Conservation (phyloP, 2,329 filamentous ascomycete genomes). For the Trichoderma afroharzianum region DNA sequence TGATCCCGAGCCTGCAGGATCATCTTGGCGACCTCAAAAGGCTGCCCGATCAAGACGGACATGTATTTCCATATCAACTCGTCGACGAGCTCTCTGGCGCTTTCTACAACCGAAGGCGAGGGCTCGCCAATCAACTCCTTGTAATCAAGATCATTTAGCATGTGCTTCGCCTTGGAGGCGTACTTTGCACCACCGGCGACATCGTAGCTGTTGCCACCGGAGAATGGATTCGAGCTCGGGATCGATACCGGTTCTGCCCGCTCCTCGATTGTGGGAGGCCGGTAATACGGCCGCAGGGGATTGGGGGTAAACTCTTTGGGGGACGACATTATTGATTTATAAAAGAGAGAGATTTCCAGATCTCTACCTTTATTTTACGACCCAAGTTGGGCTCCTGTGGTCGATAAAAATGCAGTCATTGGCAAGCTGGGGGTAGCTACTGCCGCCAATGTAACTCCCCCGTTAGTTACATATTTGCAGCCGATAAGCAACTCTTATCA, state of each 20-base stretch:
- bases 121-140: slow-evolving; percentile 77
- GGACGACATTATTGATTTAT: slow-evolving; percentile 43
- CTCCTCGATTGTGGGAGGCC: slow-evolving; percentile 55
- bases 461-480: slow-evolving; percentile 36
- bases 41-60: slow-evolving; percentile 83
- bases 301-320: slow-evolving; percentile 50
- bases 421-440: slow-evolving; percentile 23
- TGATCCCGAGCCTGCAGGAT: slow-evolving; percentile 73
- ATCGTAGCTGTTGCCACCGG: slow-evolving; percentile 40
- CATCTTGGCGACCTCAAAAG: slow-evolving; percentile 95
- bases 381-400: slow-evolving; percentile 5
- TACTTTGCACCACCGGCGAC: slow-evolving; percentile 34
- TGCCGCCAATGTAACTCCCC: slow-evolving; percentile 15
- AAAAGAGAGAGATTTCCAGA: slow-evolving; percentile 23
- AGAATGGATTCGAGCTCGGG: slow-evolving; percentile 44
- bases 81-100: slow-evolving; percentile 73
- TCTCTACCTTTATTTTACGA: slow-evolving; percentile 23
- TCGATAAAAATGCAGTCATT: slow-evolving; percentile 6
- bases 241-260: slow-evolving; percentile 36
- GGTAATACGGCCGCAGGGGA: slow-evolving; percentile 68
- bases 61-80: slow-evolving; percentile 90
- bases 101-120: slow-evolving; percentile 70
- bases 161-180: slow-evolving; percentile 67
- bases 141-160: slow-evolving; percentile 89
- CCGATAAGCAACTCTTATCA: slow-evolving; percentile 27